phyloP scores from a whole-genome alignment of 768 basidiomycete genomes.

The Paxillus involutus region DNA sequence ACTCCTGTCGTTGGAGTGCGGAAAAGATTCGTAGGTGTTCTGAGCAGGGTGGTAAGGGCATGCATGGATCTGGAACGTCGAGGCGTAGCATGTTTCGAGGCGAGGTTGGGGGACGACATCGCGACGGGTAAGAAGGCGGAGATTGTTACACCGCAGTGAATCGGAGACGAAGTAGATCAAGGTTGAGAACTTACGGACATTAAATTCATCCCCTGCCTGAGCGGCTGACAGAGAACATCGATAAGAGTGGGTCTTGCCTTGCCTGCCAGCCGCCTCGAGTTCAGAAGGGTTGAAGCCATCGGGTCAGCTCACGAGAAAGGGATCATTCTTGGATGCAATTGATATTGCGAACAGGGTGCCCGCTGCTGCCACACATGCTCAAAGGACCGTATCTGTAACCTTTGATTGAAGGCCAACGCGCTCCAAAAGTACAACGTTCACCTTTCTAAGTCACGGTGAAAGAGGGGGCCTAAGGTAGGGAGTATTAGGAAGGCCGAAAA shows the following conservation, averaged over 20 bases:
- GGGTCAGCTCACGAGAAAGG: neutral
- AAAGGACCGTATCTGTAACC: neutral
- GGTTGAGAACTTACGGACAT: neutral
- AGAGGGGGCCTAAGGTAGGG: neutral
- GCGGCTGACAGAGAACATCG: neutral
- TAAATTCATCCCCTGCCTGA: neutral
- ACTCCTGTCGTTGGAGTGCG: constrained; percentile 14
- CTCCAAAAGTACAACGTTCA: neutral
- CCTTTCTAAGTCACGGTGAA: neutral
- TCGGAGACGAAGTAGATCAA: neutral
- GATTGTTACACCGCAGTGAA: neutral
- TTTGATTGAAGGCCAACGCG: neutral
- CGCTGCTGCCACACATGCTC: neutral
- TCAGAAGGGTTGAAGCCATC: neutral
- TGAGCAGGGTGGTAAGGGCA: constrained; percentile 18
- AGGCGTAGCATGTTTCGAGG: constrained; percentile 8
- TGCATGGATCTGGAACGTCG: constrained; percentile 11
- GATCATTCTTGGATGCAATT: too few relatives aligned
- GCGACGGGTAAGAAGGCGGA: neutral
- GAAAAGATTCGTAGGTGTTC: constrained; percentile 21
- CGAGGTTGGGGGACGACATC: constrained; percentile 8
- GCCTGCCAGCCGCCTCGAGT: neutral
- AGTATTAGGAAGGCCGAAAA: neutral
- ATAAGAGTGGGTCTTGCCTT: neutral
- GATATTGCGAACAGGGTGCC: neutral